Evolutionary conservation across 345 rosid genomes (phyloP).

Genomic region (Eutrema yunnanense): DNA sequence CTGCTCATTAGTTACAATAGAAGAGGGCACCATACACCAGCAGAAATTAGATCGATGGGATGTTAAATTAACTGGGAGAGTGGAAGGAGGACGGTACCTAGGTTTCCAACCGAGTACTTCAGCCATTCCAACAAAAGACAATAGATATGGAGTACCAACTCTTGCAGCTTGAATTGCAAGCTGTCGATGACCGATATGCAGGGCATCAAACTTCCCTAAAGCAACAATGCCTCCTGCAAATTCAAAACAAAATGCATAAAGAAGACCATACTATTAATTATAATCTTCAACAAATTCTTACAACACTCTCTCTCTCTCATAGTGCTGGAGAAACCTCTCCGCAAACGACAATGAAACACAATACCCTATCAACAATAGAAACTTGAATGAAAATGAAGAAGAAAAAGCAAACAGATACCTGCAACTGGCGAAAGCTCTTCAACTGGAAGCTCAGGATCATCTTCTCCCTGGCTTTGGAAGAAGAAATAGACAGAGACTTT

Average conservation of each 20-base stretch:
- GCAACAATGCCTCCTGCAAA: slow-evolving; percentile 72
- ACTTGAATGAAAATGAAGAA: not conserved
- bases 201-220: slow-evolving; percentile 89
- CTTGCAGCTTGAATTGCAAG: slow-evolving; percentile 86
- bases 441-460: slow-evolving; percentile 35
- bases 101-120: slow-evolving; percentile 87
- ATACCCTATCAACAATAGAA: not conserved
- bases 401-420: slow-evolving; percentile 35
- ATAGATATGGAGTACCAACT: slow-evolving; percentile 59
- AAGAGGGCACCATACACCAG: not conserved
- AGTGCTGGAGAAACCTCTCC: not conserved
- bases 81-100: slow-evolving; percentile 37
- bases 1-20: slow-evolving; percentile 24
- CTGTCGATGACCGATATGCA: slow-evolving; percentile 80
- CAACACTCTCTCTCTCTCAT: not conserved
- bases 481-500: slow-evolving; percentile 24
- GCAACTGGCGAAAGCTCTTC: slow-evolving; percentile 47
- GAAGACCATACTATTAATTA: not conserved
- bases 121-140: slow-evolving; percentile 83
- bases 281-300: too few species aligned
- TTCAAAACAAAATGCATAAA: not conserved
- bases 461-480: slow-evolving; percentile 53
- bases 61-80: not conserved
- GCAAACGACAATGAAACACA: not conserved
- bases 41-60: not conserved